Percentiles rank a stretch among this genome's conserved stretches.
These are phyloP conservation scores for Annulohypoxylon maeteangense DNA, from an alignment of 495 filamentous ascomycete genomes.

Conservation along the genomic window DNA sequence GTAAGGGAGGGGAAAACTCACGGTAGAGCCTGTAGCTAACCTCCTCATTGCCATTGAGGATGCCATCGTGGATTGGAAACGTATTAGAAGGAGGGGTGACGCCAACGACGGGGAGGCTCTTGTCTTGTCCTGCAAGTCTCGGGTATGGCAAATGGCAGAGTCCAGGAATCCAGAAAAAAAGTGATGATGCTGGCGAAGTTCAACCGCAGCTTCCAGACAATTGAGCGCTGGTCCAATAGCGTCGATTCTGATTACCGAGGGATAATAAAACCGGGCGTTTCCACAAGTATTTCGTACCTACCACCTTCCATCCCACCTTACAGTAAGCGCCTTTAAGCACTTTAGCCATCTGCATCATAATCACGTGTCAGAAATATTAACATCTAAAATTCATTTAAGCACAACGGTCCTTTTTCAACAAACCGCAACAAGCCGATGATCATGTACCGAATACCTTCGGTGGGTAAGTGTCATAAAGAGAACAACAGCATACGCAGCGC, in stretches of 20 bases:
- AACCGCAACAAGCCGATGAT: background rate
- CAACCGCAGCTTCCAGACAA: slow-evolving; percentile 44
- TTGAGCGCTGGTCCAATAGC: slow-evolving; percentile 47
- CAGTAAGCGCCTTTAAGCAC: slow-evolving; percentile 2
- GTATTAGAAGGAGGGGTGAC: slow-evolving; percentile 25
- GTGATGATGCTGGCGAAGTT: slow-evolving; percentile 49
- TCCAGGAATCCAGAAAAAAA: slow-evolving; percentile 31
- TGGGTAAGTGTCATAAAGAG: background rate
- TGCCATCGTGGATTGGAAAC: slow-evolving; percentile 53
- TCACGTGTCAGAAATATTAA: slow-evolving; percentile 29
- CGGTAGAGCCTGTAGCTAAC: slow-evolving; percentile 56
- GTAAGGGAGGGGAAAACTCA: slow-evolving; percentile 48
- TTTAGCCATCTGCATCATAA: slow-evolving; percentile 28
- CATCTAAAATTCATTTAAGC: background rate
- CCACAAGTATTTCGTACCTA: slow-evolving; percentile 18
- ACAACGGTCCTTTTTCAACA: slow-evolving; percentile 3
- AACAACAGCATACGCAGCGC: background rate
- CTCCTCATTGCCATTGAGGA: slow-evolving; percentile 64
- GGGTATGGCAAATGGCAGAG: slow-evolving; percentile 14
- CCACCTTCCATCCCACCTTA: slow-evolving; percentile 4
- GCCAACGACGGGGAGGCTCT: slow-evolving; percentile 36
- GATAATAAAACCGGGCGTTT: slow-evolving; percentile 41
- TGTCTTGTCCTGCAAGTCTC: slow-evolving; percentile 47
- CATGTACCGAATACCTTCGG: background rate
- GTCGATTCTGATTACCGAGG: slow-evolving; percentile 51